A percentile compares a stretch with the other conserved stretches of the same genome.
phyloP scores from a whole-genome alignment of 768 basidiomycete species.

The Russula compacta region DNA sequence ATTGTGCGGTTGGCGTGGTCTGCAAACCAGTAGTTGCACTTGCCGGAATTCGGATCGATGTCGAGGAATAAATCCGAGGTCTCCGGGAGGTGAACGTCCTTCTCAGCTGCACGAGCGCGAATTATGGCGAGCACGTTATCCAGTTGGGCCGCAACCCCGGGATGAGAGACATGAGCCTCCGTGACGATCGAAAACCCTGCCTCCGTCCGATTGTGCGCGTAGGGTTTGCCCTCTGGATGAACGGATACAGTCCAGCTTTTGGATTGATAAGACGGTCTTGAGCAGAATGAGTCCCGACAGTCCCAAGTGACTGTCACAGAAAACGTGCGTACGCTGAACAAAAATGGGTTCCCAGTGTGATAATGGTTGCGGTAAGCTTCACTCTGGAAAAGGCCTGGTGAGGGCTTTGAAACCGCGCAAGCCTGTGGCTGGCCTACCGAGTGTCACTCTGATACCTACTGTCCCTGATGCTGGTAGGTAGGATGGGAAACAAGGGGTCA shows the following conservation, averaged over 20 bases:
- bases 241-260: neutral
- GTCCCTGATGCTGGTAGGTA: neutral
- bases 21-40: constrained; percentile 6
- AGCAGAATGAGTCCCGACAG: neutral
- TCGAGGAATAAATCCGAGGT: constrained; percentile 9
- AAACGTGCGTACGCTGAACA: neutral
- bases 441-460: neutral
- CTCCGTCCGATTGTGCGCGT: neutral
- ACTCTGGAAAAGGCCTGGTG: neutral
- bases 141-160: neutral
- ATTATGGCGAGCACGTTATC: neutral
- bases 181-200: constrained; percentile 1
- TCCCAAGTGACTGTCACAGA: neutral
- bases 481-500: neutral
- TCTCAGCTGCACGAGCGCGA: neutral
- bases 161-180: neutral
- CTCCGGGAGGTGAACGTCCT: neutral
- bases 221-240: constrained; percentile 12
- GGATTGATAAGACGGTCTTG: constrained; percentile 3
- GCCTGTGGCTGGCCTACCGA: neutral
- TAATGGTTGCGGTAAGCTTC: neutral
- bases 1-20: constrained; percentile 4
- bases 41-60: neutral
- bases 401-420: neutral
- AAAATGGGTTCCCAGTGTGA: neutral